Evolutionary conservation across 208 protist species (phyloP).

Genomic region (Novymonas esmeraldas): DNA sequence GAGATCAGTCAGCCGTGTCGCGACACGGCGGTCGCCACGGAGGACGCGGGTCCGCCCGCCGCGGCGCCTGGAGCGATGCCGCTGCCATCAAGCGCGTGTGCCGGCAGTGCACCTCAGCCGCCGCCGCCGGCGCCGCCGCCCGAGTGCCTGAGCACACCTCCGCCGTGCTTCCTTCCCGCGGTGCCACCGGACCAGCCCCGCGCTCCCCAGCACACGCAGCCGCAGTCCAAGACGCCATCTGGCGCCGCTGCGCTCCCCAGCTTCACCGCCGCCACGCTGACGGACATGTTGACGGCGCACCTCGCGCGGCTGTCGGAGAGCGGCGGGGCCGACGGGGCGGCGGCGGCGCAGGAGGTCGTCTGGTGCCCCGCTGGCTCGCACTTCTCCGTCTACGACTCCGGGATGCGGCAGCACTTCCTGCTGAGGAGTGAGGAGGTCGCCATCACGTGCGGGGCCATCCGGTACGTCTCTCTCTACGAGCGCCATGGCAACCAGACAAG

Average conservation of each 20-base stretch:
- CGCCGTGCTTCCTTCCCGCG: too few relatives aligned
- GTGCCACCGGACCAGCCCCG: neutral
- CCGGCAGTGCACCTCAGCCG: too few relatives aligned
- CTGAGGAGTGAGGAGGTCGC: conserved; percentile 58
- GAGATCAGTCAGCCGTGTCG: too few relatives aligned
- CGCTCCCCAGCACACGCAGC: too few relatives aligned
- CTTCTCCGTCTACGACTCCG: conserved; percentile 67
- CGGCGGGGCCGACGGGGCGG: neutral
- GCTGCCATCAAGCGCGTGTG: too few relatives aligned
- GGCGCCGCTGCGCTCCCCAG: conserved; percentile 10
- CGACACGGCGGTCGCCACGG: too few relatives aligned
- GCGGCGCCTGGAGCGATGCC: too few relatives aligned
- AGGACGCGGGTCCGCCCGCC: too few relatives aligned
- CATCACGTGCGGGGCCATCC: conserved; percentile 61
- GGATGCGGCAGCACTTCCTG: conserved; percentile 55
- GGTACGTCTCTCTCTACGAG: conserved; percentile 58
- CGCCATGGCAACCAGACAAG: conserved; percentile 51
- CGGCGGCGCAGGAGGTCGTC: conserved; percentile 1
- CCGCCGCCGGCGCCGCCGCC: too few relatives aligned
- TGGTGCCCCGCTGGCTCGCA: conserved; percentile 33
- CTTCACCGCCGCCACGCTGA: conserved; percentile 35
- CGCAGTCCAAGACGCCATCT: neutral
- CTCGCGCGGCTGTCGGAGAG: neutral
- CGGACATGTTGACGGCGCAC: conserved; percentile 19
- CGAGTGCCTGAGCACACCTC: too few relatives aligned